Base-by-base conservation (phyloP, 371 early-diverging fungal species). In the Mortierella sp. region DNA sequence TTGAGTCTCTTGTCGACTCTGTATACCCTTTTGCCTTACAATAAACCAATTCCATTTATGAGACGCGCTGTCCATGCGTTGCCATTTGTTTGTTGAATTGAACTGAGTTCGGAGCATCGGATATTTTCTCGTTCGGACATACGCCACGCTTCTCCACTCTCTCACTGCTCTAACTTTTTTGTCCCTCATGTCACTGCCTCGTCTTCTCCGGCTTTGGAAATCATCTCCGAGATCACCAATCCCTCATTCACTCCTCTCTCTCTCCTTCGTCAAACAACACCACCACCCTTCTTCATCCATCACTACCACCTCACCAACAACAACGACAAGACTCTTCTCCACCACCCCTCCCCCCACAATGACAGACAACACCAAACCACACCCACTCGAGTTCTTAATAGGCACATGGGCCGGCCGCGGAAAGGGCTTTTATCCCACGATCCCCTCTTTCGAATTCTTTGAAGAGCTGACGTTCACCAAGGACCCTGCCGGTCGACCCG, bases 361-460 rank as follows among this genome's bases (percentile, higher is more conserved):
- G 68, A 24, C 43, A 24, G 54, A 48, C 4, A 70, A 29, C 58
- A 56, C 27, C 11, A 63, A 51, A 27, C 43, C 78, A 1, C 85
- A 78, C 71, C 85, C 85, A 0, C 79, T 84, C 65, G 85, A 81
- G 71, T 84, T 84, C 49, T 55, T 84, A 27, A 76, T 84, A 63
- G 85, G 85, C 29, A 84, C 81, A 35, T 81, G 81, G 81, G 35
- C 74, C 4, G 85, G 85, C 6, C 75, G 75, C n/a, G 81, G 81
- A 29, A 75, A 72, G 4, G 85, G 85, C 5, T 84, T 76, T 51
- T 84, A 71, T 55, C 85, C 85, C 21, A 84, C 81, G 1, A 84
- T 84, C 72, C 74, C 77, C 16, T 51, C 78, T 3, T 81, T 84
- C 29, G 77, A 84, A 3, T 84, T 81, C 55, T 84, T 81, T 75